Conservation (phyloP, 208 protist genomes). For the Entamoeba nuttalli region DNA sequence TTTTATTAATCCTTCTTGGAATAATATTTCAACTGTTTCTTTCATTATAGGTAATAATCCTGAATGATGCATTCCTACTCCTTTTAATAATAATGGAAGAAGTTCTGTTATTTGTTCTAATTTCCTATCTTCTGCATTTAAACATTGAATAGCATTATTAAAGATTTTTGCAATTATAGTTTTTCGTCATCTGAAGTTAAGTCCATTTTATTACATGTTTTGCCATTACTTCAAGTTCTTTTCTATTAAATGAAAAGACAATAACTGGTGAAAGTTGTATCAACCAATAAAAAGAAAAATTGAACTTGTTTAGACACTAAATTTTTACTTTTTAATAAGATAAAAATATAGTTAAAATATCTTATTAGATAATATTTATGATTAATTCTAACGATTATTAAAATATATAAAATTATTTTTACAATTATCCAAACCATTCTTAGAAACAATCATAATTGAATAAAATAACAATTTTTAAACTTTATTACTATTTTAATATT, state of each 20-base stretch:
- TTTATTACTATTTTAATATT: too few relatives aligned
- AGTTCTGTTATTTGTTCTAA: background rate
- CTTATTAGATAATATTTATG: too few relatives aligned
- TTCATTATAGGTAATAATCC: constrained; percentile 96
- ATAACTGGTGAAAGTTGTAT: constrained; percentile 78
- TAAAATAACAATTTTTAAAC: too few relatives aligned
- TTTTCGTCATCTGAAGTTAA: background rate
- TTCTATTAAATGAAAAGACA: constrained; percentile 91
- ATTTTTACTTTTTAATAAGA: too few relatives aligned
- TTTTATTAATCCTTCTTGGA: constrained; percentile 75
- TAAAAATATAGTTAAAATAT: too few relatives aligned
- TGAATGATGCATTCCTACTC: constrained; percentile 97
- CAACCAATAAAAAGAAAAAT: too few relatives aligned
- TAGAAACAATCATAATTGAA: too few relatives aligned
- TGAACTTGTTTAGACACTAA: too few relatives aligned
- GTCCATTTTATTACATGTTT: background rate
- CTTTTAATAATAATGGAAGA: constrained; percentile 77
- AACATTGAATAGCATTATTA: background rate
- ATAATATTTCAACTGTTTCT: constrained; percentile 97
- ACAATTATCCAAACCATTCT: too few relatives aligned
- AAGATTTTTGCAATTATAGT: background rate
- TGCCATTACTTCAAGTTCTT: constrained; percentile 68
- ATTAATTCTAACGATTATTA: too few relatives aligned
- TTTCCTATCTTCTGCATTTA: background rate
- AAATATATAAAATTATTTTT: too few relatives aligned